Evolutionary conservation across 1,139 yeast species (phyloP).

Genomic region (Candida pseudoviswanathii): DNA sequence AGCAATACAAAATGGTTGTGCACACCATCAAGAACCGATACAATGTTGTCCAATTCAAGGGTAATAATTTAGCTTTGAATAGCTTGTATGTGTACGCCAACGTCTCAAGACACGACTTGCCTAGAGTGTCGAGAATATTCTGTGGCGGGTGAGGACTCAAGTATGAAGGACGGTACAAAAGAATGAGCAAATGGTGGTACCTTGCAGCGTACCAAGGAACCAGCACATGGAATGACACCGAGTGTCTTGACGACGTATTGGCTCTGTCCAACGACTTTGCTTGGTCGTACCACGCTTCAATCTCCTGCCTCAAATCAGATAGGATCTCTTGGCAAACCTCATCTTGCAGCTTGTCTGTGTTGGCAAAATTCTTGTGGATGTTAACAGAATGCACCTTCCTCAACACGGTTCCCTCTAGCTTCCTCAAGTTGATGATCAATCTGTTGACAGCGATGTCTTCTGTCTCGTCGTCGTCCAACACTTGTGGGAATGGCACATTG

Average conservation of each 20-base stretch:
- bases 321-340: slow-evolving; percentile 31
- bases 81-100: slow-evolving; percentile 43
- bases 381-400: slow-evolving; percentile 42
- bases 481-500: slow-evolving; percentile 40
- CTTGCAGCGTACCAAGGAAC: slow-evolving; percentile 49
- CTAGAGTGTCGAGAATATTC: slow-evolving; percentile 35
- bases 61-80: slow-evolving; percentile 43
- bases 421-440: slow-evolving; percentile 40
- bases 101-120: slow-evolving; percentile 42
- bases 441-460: slow-evolving; percentile 39
- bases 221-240: slow-evolving; percentile 38
- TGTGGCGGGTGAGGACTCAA: slow-evolving; percentile 44
- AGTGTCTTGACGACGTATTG: slow-evolving; percentile 13
- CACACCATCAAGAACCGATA: slow-evolving; percentile 47
- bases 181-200: slow-evolving; percentile 44
- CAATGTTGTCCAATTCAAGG: slow-evolving; percentile 51
- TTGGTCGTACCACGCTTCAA: slow-evolving; percentile 39
- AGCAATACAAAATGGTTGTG: slow-evolving; percentile 45
- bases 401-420: slow-evolving; percentile 45
- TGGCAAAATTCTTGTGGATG: slow-evolving; percentile 8
- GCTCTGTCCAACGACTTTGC: slow-evolving; percentile 24
- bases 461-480: slow-evolving; percentile 35
- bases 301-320: slow-evolving; percentile 32
- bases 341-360: slow-evolving; percentile 10
- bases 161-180: slow-evolving; percentile 50